These are phyloP conservation scores for Sarocladiaceae sp. DNA, from an alignment of 2,329 filamentous ascomycete species.

Conservation along the genomic window DNA sequence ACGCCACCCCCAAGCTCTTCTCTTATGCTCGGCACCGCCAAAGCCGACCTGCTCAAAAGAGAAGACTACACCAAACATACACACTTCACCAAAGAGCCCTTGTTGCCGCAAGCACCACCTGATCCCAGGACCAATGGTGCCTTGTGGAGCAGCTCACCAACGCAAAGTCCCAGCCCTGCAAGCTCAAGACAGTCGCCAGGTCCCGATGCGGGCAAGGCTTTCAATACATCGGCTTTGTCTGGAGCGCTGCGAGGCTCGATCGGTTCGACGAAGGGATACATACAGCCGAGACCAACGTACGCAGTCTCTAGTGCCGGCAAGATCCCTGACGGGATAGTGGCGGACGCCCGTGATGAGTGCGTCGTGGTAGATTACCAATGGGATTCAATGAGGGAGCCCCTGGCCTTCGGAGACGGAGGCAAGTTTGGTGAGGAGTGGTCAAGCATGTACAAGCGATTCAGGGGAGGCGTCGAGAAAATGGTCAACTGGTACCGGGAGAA, in stretches of 20 bases:
- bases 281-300: constrained; percentile 73
- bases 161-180: constrained; percentile 16
- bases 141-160: constrained; percentile 27
- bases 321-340: constrained; percentile 82
- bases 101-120: constrained; percentile 10
- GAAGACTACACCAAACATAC: constrained; percentile 57
- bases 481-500: constrained; percentile 69
- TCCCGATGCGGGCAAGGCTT: constrained; percentile 19
- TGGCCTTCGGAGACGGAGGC: constrained; percentile 83
- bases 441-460: constrained; percentile 86
- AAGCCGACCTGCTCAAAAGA: constrained; percentile 74
- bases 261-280: constrained; percentile 47
- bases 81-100: constrained; percentile 14
- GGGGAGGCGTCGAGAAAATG: constrained; percentile 70
- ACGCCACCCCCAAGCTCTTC: constrained; percentile 80
- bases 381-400: constrained; percentile 78
- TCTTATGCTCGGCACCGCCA: constrained; percentile 83
- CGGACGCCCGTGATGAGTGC: constrained; percentile 84
- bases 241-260: constrained; percentile 26
- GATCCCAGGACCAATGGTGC: constrained; percentile 17
- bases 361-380: constrained; percentile 87
- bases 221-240: constrained; percentile 24
- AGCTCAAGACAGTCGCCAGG: constrained; percentile 15
- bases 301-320: constrained; percentile 72
- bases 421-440: constrained; percentile 92